A percentile compares a stretch with the other conserved stretches of the same genome.
Conservation (phyloP, 768 basidiomycete species). For the Boletus subcaerulescens region DNA sequence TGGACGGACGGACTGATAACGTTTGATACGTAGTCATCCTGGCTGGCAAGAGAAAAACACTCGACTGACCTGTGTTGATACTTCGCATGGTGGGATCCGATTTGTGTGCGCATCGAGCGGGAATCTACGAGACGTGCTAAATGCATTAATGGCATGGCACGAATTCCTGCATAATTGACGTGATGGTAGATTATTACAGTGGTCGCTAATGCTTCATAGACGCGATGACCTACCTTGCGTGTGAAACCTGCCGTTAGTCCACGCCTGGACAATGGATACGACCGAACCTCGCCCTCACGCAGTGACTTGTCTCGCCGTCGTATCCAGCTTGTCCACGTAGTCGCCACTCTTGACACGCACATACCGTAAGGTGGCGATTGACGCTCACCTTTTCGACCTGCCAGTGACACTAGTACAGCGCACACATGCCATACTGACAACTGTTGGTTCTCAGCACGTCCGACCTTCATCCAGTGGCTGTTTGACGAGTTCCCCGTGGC, state of each 20-base stretch:
- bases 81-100: background rate
- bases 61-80: background rate
- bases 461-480: background rate
- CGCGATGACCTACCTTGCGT: background rate
- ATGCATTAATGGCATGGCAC: conserved; percentile 42
- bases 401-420: background rate
- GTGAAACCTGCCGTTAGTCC: conserved; percentile 3
- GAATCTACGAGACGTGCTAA: conserved; percentile 25
- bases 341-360: conserved; percentile 1
- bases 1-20: conserved; percentile 5
- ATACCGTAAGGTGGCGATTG: background rate
- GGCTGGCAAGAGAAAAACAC: background rate
- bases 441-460: background rate
- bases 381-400: background rate
- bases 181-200: conserved; percentile 8
- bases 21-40: background rate
- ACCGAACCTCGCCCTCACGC: too few species aligned
- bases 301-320: too few species aligned
- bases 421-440: conserved; percentile 2
- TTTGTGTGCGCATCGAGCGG: conserved; percentile 8
- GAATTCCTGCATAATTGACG: conserved; percentile 31
- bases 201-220: too few species aligned
- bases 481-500: background rate
- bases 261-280: too few species aligned
- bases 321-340: conserved; percentile 11